Conservation (phyloP, 1,284 basidiomycete genomes). For the Ustilago cynodontis region DNA sequence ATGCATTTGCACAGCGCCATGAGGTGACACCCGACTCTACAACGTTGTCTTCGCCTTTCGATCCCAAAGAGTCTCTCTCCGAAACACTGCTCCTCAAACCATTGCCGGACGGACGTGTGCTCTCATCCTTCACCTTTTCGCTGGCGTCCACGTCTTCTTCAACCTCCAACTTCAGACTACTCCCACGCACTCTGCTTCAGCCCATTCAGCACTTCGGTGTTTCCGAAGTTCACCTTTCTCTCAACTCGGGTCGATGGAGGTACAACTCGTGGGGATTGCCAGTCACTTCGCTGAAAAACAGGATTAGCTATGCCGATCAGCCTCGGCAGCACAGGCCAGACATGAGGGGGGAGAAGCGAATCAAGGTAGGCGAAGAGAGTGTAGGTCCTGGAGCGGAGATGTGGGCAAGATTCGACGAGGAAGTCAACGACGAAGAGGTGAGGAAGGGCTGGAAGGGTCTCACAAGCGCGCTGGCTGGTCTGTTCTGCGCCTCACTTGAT, state of each 20-base stretch:
- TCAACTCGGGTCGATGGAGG: conserved; percentile 92
- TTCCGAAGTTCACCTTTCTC: conserved; percentile 83
- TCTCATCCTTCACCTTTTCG: conserved; percentile 77
- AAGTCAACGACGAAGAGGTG: conserved; percentile 71
- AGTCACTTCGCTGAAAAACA: conserved; percentile 11
- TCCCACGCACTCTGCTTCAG: conserved; percentile 86
- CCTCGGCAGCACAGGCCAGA: not conserved
- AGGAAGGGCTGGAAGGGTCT: conserved; percentile 78
- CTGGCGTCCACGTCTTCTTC: conserved; percentile 46
- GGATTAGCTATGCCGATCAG: conserved; percentile 2
- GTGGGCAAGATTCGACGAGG: conserved; percentile 76
- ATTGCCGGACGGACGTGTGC: conserved; percentile 85
- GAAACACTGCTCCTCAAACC: conserved; percentile 82
- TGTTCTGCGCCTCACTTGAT: conserved; percentile 93
- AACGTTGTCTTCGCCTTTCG: not conserved
- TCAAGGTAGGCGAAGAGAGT: conserved; percentile 73
- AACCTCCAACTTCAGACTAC: conserved; percentile 71
- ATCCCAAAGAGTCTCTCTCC: conserved; percentile 49
- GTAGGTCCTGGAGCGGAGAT: conserved; percentile 88
- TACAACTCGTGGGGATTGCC: conserved; percentile 78
- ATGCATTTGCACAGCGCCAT: not conserved
- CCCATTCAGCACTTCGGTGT: conserved; percentile 85
- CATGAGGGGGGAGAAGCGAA: conserved; percentile 3
- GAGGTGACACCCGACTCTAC: not conserved
- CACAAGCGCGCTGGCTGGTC: conserved; percentile 87